Percentiles rank a stretch among this genome's conserved stretches.
Conservation (phyloP, 192 early-diverging fungal species). For the Anaeromyces robustus region DNA sequence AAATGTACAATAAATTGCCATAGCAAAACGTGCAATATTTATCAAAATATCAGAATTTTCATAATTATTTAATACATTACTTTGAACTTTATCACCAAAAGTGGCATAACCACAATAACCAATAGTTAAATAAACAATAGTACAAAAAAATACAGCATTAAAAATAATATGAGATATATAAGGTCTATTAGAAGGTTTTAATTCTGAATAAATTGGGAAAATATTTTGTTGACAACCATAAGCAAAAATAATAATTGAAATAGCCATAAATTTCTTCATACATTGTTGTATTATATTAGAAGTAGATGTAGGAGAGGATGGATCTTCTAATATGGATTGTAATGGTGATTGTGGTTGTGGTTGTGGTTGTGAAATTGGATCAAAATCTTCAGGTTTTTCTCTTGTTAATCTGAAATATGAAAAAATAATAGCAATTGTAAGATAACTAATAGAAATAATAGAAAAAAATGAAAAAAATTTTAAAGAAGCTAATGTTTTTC, state of each 20-base stretch:
- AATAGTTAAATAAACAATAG: not conserved
- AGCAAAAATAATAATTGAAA: not conserved
- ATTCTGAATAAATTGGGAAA: not conserved
- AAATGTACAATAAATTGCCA: not conserved
- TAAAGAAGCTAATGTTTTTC: not conserved
- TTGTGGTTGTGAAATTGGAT: no score
- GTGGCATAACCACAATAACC: not conserved
- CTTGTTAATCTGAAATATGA: not conserved
- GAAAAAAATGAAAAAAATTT: not conserved
- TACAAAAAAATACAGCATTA: not conserved
- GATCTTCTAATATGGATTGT: not conserved
- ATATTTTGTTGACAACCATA: not conserved
- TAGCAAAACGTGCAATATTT: not conserved
- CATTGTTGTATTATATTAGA: not conserved
- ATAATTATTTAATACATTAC: not conserved
- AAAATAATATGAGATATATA: not conserved
- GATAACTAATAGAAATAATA: not conserved
- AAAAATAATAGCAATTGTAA: not conserved
- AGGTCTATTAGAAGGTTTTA: not conserved
- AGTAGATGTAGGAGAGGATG: not conserved
- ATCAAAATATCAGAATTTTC: not conserved
- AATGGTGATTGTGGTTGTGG: no score
- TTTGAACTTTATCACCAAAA: not conserved
- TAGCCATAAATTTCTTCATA: not conserved
- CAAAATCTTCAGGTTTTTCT: not conserved